Percentiles rank a stretch among this genome's conserved stretches.
Evolutionary conservation across 257 asterid species (phyloP).

Genomic region (Nicotiana paniculata): DNA sequence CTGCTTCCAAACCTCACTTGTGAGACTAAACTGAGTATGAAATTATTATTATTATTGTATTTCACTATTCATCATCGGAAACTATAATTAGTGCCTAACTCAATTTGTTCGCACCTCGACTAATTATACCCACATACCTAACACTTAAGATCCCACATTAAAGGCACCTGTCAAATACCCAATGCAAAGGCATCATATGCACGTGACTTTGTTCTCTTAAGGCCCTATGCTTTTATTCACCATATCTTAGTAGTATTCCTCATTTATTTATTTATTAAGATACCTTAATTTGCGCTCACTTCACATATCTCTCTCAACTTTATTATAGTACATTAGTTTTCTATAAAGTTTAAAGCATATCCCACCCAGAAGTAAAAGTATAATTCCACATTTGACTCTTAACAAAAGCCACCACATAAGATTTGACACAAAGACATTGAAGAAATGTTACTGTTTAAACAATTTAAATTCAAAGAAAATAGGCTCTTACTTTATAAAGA

Average conservation of each 20-base stretch:
- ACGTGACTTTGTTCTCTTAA: constrained; percentile 12
- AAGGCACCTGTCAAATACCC: constrained; percentile 1
- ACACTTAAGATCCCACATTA: background rate
- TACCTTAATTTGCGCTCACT: constrained; percentile 1
- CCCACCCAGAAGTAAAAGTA: background rate
- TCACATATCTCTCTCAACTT: background rate
- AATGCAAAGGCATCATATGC: constrained; percentile 1
- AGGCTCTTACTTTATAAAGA: background rate
- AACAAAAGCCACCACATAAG: background rate
- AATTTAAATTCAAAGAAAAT: background rate
- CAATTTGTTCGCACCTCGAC: no score
- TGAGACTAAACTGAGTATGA: no score
- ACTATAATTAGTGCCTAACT: no score
- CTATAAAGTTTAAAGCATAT: constrained; percentile 1
- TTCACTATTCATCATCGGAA: no score
- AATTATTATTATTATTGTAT: no score
- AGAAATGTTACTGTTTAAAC: background rate
- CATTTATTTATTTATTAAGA: constrained; percentile 3
- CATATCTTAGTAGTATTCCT: background rate
- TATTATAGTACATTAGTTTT: background rate
- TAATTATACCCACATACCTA: no score
- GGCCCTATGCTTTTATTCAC: background rate
- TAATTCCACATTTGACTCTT: constrained; percentile 10
- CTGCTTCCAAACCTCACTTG: no score
- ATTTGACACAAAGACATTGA: background rate